Evolutionary conservation across 2,329 filamentous ascomycete species (phyloP), one percentile per base, ranked within the genome.

Genomic region (Epichloe typhina): DNA sequence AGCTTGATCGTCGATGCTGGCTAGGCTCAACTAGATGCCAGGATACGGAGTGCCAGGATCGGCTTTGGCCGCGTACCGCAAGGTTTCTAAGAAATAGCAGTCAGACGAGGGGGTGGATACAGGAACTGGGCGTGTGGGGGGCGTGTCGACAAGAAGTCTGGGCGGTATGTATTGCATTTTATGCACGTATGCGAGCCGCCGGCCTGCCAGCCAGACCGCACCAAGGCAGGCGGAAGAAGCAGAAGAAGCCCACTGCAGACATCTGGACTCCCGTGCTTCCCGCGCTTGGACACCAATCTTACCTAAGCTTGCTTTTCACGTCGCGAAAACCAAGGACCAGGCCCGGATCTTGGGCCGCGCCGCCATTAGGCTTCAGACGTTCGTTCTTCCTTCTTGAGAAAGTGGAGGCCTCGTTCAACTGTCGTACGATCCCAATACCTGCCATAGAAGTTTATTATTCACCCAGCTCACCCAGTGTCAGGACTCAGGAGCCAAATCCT

Each of bases 1-100:
- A 40, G 46, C 46, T 50, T 53, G 43, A 53, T 53, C 52, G 50
- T 46, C 52, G 52, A 53, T 53, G 46, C 43, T 47, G 52, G 46
- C 49, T 42, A 21, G 41, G 12, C 31, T 48, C 17, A 11, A 40
- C 17, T n/a, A 15, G 12, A 40, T 23, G 44, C 38, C 44, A 48
- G 39, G 23, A 37, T 39, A 31, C 26, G 31, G 31, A 31, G 31
- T 4, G 44, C 46, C 31, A 49, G 46, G 53, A 55, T 55, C 53
- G 53, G 53, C 51, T 55, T 52, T 46, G 53, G 53, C 53, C 51
- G 53, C 46, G 53, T 46, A 35, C 45, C 45, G 26, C 44, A 50
- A 43, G 42, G 47, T 35, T 13, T 12, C 37, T 31, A 33, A 50
- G 48, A 19, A 53, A 39, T 36, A 26, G 49, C 46, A 48, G 49